Evolutionary conservation across 306 rosid species (phyloP), one percentile per base, ranked within the genome.

Genomic region (Pterocarpus santalinus): DNA sequence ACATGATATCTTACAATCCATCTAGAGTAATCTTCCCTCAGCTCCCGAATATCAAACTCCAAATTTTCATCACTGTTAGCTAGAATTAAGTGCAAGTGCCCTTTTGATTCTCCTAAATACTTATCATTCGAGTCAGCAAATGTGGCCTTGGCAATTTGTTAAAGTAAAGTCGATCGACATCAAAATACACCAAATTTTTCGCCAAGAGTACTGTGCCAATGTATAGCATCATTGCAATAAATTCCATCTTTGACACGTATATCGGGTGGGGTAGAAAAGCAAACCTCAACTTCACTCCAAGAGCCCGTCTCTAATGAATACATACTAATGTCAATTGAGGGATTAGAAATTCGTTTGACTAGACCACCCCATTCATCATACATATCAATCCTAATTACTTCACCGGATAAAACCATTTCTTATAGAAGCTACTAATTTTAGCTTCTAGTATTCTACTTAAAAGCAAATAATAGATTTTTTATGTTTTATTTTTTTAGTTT

Each of bases 171-270:
- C 6, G 11, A 14, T 38, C 0, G 0, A 65, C 47, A 65, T 65
- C 70, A n/a, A 36, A 35, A 65, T 36, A 65, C 16, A 35, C 6
- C 3, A 28, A 65, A 66, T 1, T 5, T 12, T 1, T 28, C 32
- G 39, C 30, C 71, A 65, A 2, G 5, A 65, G 7, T 7, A 57
- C 3, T 39, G 72, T n/a, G 39, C 53, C 72, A 66, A 66, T 66
- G 52, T 38, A 66, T 66, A 38, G 71, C 71, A 39, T 51, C 33
- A 7, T 65, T 65, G 68, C 30, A 65, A 12, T 38, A 65, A 38
- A 65, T 32, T 0, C 71, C 71, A 38, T 13, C 14, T 15, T 34
- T 13, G 5, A 7, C 49, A 65, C 2, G 0, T 22, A 22, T 22
- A 39, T 9, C 15, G 71, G 30, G 52, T 65, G 49, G 13, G 33